Evolutionary conservation across 2,329 filamentous ascomycete species (phyloP).

Genomic region (Fusarium sp.): DNA sequence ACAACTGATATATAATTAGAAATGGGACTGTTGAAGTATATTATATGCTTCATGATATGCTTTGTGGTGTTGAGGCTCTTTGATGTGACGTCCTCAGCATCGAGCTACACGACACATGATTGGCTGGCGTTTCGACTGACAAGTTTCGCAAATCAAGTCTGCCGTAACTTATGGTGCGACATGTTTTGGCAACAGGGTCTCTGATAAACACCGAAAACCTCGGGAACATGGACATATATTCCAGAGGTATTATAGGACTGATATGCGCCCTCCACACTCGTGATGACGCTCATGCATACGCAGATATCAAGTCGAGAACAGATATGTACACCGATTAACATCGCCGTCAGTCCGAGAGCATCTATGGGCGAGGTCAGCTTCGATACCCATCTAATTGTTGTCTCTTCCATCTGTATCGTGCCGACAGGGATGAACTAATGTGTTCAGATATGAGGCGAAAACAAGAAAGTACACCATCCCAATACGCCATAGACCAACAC

Average conservation of each 20-base stretch:
- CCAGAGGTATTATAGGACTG: conserved; percentile 1
- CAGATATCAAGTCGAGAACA: conserved; percentile 6
- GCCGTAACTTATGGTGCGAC: neutral
- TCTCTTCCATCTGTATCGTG: conserved; percentile 16
- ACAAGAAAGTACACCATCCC: conserved; percentile 13
- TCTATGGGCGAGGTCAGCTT: conserved; percentile 7
- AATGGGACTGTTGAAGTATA: neutral
- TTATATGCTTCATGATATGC: neutral
- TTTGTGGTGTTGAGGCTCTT: conserved; percentile 45
- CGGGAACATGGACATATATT: neutral
- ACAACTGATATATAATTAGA: conserved; percentile 12
- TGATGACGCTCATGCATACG: neutral
- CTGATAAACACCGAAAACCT: neutral
- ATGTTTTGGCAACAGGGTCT: neutral
- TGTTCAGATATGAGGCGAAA: neutral
- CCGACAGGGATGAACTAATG: conserved; percentile 1
- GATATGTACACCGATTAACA: conserved; percentile 2
- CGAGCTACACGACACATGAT: conserved; percentile 18
- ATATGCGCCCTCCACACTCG: neutral
- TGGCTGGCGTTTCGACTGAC: conserved; percentile 13
- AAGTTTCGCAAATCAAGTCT: conserved; percentile 1
- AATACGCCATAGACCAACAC: conserved; percentile 23
- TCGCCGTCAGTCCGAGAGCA: conserved; percentile 16
- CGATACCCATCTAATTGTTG: neutral
- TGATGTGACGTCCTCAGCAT: conserved; percentile 20